Conservation (phyloP, 2,329 filamentous ascomycete genomes). For the Cadophora gregata region DNA sequence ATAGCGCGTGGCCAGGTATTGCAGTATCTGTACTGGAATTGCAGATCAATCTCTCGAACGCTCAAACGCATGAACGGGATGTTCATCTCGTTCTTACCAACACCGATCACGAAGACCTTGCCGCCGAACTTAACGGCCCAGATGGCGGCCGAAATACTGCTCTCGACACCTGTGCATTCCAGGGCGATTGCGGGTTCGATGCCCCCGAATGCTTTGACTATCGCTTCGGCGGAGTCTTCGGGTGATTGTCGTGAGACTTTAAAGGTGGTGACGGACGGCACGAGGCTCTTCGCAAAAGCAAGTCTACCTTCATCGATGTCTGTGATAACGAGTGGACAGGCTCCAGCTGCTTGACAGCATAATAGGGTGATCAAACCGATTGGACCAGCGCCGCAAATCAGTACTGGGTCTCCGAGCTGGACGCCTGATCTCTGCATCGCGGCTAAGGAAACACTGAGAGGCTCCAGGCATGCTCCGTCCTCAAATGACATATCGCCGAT, state of each 20-base stretch:
- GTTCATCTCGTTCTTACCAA: conserved; percentile 93
- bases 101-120: conserved; percentile 95
- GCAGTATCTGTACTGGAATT: conserved; percentile 95
- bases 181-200: conserved; percentile 82
- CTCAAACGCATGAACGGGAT: conserved; percentile 94
- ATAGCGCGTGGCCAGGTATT: conserved; percentile 98
- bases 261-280: conserved; percentile 80
- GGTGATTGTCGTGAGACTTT: conserved; percentile 71
- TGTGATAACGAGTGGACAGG: conserved; percentile 89
- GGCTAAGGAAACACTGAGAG: conserved; percentile 85
- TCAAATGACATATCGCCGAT: conserved; percentile 92
- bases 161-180: conserved; percentile 96
- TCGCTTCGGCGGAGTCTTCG: conserved; percentile 73
- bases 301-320: conserved; percentile 90
- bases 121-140: conserved; percentile 94
- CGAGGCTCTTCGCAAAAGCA: conserved; percentile 82
- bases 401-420: conserved; percentile 81
- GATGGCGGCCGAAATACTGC: conserved; percentile 83
- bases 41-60: conserved; percentile 89
- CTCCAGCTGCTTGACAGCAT: conserved; percentile 84
- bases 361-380: conserved; percentile 90
- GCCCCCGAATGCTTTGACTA: conserved; percentile 74
- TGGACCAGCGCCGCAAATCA: conserved; percentile 91
- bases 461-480: conserved; percentile 89
- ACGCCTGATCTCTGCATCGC: conserved; percentile 84